Evolutionary conservation across 805 yeast genomes (phyloP).

Genomic region (Nakazawaea populi): DNA sequence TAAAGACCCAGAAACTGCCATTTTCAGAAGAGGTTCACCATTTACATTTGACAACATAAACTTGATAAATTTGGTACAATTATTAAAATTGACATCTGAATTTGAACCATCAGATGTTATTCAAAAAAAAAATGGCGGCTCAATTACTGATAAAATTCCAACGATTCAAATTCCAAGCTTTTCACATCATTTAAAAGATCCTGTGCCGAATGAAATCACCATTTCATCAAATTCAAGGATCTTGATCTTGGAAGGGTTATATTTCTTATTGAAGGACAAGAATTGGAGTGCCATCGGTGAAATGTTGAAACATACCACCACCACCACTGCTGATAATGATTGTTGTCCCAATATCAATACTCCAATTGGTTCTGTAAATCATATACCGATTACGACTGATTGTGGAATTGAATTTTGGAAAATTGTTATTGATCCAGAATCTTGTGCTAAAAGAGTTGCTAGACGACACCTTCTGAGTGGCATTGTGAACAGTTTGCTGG

Average conservation of each 20-base stretch:
- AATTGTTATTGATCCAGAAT: conserved; percentile 37
- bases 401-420: conserved; percentile 40
- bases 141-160: neutral
- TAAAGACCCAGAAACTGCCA: conserved; percentile 51
- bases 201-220: conserved; percentile 45
- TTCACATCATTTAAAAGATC: conserved; percentile 72
- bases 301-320: conserved; percentile 20
- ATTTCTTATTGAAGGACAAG: conserved; percentile 51
- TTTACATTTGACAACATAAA: conserved; percentile 69
- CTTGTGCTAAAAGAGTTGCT: conserved; percentile 55
- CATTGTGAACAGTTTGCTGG: conserved; percentile 36
- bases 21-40: conserved; percentile 75
- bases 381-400: neutral
- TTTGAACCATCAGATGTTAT: neutral
- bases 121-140: too few relatives aligned
- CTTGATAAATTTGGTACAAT: conserved; percentile 28
- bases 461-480: conserved; percentile 61
- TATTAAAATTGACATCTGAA: conserved; percentile 22
- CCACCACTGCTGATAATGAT: neutral
- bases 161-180: conserved; percentile 57
- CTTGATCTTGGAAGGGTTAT: conserved; percentile 71
- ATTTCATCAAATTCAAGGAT: conserved; percentile 44
- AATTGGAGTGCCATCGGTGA: conserved; percentile 51
- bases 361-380: neutral
- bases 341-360: neutral